Base-by-base conservation (phyloP, 1,284 basidiomycete species). In the Wolfiporia cocos region DNA sequence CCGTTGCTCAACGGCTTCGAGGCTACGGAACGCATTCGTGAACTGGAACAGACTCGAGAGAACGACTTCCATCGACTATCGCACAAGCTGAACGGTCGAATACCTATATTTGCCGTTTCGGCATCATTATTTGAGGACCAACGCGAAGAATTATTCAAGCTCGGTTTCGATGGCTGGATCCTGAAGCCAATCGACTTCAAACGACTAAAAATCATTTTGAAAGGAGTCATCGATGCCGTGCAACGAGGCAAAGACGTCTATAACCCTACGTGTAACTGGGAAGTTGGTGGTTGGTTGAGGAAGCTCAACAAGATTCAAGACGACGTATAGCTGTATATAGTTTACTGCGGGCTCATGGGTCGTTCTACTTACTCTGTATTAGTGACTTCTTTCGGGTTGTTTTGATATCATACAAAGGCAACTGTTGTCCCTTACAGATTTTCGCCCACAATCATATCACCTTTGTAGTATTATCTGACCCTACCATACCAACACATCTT, bases 161-260 rank as follows among this genome's bases (percentile, higher is more conserved):
- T 73, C 34, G 78, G 88, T 34, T 78, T 92, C 63, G 88, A 92
- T 56, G 89, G 88, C 7, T 92, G 86, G 87, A 75, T 92, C n/a
- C 64, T 91, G 46, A 92, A 92, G 62, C 90, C 88, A 0, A 83
- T 92, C 47, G 79, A 90, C 57, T 91, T 90, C 63, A 75, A 74
- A 47, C 71, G 88, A 11, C 68, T 91, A 4, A 63, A 71, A n/a
- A 55, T 61, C 2, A 69, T 91, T 20, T 59, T 91, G 24, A 62
- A 65, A 10, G 86, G 83, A 0, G 69, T 88, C 15, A 69, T 69
- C 10, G 78, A 87, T 51, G 55, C 61, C 1, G 52, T 51, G 0
- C 74, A 79, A 55, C 71, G 85, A 18, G 54, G 64, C 22, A 62
- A 57, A 12, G 78, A 86, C 52, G 62, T 81, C 0, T 90, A 89